Conservation (phyloP, 345 rosid species). For the Hevea brasiliensis region DNA sequence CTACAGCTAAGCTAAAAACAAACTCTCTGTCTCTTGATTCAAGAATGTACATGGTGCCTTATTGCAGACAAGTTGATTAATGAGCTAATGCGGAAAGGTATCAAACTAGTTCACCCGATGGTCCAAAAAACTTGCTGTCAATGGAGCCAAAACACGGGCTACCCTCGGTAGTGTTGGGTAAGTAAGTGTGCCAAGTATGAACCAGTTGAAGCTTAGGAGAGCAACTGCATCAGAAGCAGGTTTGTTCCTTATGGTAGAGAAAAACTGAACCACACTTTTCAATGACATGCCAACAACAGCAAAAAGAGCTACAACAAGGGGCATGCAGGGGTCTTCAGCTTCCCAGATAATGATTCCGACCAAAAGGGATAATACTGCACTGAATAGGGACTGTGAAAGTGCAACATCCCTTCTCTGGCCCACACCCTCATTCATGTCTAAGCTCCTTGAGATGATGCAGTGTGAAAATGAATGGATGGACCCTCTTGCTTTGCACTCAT, state of each 20-base stretch:
- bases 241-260: slow-evolving; percentile 60
- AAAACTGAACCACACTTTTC: slow-evolving; percentile 62
- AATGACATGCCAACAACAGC: slow-evolving; percentile 76
- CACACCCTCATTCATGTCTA: slow-evolving; percentile 25
- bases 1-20: too few species aligned
- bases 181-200: slow-evolving; percentile 71
- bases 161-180: slow-evolving; percentile 65
- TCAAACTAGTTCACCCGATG: slow-evolving; percentile 29
- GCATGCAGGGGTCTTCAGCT: slow-evolving; percentile 66
- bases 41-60: too few species aligned
- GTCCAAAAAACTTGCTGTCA: slow-evolving; percentile 13
- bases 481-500: slow-evolving; percentile 25
- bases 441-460: slow-evolving; percentile 21
- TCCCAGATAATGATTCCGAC: slow-evolving; percentile 67
- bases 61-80: not conserved
- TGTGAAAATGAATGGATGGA: slow-evolving; percentile 33
- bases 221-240: slow-evolving; percentile 81
- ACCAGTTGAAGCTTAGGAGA: slow-evolving; percentile 80
- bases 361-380: slow-evolving; percentile 55
- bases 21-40: too few species aligned
- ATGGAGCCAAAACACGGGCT: slow-evolving; percentile 39
- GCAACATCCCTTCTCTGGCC: slow-evolving; percentile 51
- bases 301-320: slow-evolving; percentile 76
- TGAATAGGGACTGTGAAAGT: slow-evolving; percentile 55
- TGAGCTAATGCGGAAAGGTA: slow-evolving; percentile 10